Evolutionary conservation across 1,284 basidiomycete species (phyloP).

Genomic region (Phenoliferia sp.): DNA sequence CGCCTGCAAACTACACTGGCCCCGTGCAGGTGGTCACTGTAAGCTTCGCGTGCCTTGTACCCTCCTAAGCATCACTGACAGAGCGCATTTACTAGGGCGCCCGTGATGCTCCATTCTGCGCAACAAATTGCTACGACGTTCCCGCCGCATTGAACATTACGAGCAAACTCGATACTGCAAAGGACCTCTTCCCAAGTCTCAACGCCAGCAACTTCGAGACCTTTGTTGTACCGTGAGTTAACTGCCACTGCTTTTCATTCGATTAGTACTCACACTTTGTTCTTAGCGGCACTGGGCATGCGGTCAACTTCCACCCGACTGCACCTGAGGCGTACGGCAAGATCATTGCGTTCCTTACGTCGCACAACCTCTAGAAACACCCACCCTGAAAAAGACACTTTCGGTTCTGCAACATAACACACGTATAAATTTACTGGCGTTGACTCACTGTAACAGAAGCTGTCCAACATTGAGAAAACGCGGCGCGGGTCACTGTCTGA

Average conservation of each 20-base stretch:
- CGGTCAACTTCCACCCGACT: neutral
- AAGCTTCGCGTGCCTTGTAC: no score
- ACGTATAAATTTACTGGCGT: no score
- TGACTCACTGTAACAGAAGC: no score
- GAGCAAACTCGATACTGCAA: neutral
- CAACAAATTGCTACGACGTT: neutral
- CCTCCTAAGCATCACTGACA: neutral
- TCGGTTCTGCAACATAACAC: no score
- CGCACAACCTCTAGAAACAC: neutral
- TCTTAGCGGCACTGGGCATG: neutral
- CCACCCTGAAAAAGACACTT: no score
- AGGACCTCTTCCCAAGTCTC: neutral
- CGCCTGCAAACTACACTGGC: neutral
- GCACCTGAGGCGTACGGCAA: neutral
- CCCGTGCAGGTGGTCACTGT: neutral
- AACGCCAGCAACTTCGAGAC: neutral
- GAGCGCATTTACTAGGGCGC: neutral
- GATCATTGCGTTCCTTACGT: neutral
- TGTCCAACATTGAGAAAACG: no score
- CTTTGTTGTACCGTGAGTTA: neutral
- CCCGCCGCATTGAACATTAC: neutral
- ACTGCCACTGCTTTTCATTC: neutral
- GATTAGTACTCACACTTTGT: neutral
- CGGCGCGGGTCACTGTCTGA: no score
- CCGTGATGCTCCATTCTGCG: neutral